Percentiles rank a stretch among this genome's conserved stretches.
Conservation (phyloP, 2,329 filamentous ascomycete species). For the Ophioceras dolichostomum region DNA sequence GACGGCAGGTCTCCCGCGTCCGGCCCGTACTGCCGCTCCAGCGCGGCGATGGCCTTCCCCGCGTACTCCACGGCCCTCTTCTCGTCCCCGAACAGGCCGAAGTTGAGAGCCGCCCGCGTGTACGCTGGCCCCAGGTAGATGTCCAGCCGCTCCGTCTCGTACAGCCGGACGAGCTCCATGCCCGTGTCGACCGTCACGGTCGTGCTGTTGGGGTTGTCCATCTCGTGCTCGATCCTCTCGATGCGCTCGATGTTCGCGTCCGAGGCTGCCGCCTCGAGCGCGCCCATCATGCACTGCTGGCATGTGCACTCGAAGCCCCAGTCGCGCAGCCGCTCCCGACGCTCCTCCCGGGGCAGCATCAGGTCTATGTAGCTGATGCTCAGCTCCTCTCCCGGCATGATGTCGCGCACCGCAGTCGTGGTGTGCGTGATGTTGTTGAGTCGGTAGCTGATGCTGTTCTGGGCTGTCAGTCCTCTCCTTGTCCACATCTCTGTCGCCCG, state of each 20-base stretch:
- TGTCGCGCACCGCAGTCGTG: constrained; percentile 22
- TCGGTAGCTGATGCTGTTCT: constrained; percentile 19
- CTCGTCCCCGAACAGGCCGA: constrained; percentile 21
- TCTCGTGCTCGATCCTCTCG: constrained; percentile 12
- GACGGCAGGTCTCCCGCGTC: constrained; percentile 13
- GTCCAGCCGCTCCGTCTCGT: constrained; percentile 19
- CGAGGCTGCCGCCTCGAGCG: constrained; percentile 12
- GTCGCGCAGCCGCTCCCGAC: constrained; percentile 15
- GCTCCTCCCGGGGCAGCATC: constrained; percentile 12
- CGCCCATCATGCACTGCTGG: constrained; percentile 14
- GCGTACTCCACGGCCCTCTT: constrained; percentile 18
- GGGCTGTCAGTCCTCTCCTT: neutral
- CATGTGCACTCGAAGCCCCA: constrained; percentile 26
- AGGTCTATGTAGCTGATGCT: constrained; percentile 23
- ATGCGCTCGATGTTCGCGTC: constrained; percentile 19
- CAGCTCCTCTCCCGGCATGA: constrained; percentile 22
- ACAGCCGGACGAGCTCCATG: constrained; percentile 16
- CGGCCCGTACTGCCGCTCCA: constrained; percentile 19
- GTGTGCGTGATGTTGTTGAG: constrained; percentile 21
- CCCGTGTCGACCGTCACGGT: constrained; percentile 16
- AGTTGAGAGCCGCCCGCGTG: constrained; percentile 24
- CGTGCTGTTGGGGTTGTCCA: constrained; percentile 10
- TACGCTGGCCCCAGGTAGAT: constrained; percentile 20
- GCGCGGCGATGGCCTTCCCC: constrained; percentile 15
- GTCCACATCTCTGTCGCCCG: neutral